phyloP scores from a whole-genome alignment of 495 filamentous ascomycete genomes.

The Neurospora sp. region DNA sequence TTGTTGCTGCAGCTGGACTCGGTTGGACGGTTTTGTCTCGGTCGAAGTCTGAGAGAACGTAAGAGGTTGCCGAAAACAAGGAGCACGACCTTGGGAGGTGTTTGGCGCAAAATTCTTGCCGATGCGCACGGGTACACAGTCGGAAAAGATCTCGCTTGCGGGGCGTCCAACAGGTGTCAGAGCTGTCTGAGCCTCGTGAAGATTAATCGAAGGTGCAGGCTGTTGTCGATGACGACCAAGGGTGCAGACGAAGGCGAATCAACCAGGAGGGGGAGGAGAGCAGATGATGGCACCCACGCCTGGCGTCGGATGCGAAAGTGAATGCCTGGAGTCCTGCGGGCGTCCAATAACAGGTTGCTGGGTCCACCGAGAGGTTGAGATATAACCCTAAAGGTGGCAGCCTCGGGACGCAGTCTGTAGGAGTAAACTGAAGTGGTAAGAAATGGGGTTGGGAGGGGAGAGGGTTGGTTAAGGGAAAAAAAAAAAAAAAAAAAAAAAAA shows the following conservation, averaged over 20 bases:
- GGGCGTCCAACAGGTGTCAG: not conserved
- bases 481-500: constrained; percentile 2
- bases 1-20: not conserved
- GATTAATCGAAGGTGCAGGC: not conserved
- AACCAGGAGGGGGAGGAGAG: not conserved
- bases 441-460: constrained; percentile 1
- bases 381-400: constrained; percentile 9
- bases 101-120: not conserved
- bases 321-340: not conserved
- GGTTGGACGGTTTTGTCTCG: not conserved
- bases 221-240: not conserved
- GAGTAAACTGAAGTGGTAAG: constrained; percentile 4
- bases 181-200: not conserved
- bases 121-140: not conserved
- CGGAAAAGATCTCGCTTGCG: not conserved
- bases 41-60: not conserved
- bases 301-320: not conserved
- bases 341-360: not conserved
- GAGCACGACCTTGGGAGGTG: not conserved
- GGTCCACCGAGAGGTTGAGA: constrained; percentile 8
- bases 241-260: not conserved
- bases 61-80: not conserved
- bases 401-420: constrained; percentile 9
- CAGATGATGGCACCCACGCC: not conserved
- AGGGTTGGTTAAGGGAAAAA: constrained; percentile 7